These are phyloP conservation scores for Takakia lepidozioides DNA, from an alignment of 225 moss, liverwort and hornwort species.

Conservation along the genomic window DNA sequence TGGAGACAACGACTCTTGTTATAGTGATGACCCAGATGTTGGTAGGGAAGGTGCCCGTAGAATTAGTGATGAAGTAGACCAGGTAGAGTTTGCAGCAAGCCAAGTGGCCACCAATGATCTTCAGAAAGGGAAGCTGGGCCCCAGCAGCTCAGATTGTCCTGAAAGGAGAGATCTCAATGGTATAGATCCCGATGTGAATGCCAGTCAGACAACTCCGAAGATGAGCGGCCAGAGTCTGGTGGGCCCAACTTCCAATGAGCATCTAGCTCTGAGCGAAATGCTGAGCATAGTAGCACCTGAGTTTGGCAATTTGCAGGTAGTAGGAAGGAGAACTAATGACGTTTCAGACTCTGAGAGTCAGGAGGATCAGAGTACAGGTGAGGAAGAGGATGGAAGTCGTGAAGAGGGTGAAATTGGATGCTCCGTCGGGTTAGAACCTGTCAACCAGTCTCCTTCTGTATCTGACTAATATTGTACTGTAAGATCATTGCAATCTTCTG, in stretches of 20 bases:
- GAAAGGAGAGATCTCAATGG: conserved; percentile 15
- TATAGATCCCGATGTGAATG: conserved; percentile 18
- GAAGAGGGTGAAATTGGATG: too few species aligned
- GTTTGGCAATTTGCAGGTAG: conserved; percentile 13
- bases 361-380: conserved; percentile 42
- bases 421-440: too few species aligned
- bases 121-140: conserved; percentile 23
- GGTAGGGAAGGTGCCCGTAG: conserved; percentile 19
- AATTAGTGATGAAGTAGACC: conserved; percentile 30
- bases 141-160: conserved; percentile 9
- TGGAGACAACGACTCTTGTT: conserved; percentile 36
- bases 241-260: conserved; percentile 17
- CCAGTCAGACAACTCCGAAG: conserved; percentile 44
- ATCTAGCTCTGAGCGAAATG: conserved; percentile 10
- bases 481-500: too few species aligned
- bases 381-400: conserved; percentile 43
- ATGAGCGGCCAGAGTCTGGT: conserved; percentile 3
- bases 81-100: conserved; percentile 24
- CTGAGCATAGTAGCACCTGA: conserved; percentile 11
- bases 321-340: conserved; percentile 3
- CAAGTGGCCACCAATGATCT: conserved; percentile 50
- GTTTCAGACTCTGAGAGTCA: conserved; percentile 10
- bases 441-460: too few species aligned
- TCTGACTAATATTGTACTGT: too few species aligned
- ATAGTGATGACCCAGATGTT: conserved; percentile 16